These are phyloP conservation scores for Aspergillus puulaauensis DNA, from an alignment of 2,329 filamentous ascomycete species.

Conservation along the genomic window DNA sequence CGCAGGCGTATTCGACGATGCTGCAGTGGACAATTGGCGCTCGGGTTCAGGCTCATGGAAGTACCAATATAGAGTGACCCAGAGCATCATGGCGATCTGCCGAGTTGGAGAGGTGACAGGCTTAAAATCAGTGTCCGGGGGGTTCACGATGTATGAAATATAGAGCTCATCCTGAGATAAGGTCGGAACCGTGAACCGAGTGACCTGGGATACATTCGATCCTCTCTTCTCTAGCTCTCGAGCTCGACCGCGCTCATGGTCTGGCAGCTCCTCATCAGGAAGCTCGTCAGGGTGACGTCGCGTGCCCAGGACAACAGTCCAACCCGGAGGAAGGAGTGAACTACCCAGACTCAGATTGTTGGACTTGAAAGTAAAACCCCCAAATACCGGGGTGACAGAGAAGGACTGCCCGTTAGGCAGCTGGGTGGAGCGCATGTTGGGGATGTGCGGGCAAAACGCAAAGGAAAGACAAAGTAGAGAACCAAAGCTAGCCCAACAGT, in stretches of 20 bases:
- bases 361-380: slow-evolving; percentile 85
- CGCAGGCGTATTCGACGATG: slow-evolving; percentile 65
- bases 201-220: slow-evolving; percentile 34
- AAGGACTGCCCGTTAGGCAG: slow-evolving; percentile 86
- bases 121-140: slow-evolving; percentile 76
- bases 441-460: not conserved
- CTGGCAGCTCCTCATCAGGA: slow-evolving; percentile 17
- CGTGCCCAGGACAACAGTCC: slow-evolving; percentile 84
- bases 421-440: slow-evolving; percentile 50
- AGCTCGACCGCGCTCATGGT: slow-evolving; percentile 15
- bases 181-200: slow-evolving; percentile 70
- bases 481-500: not conserved
- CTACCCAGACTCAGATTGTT: slow-evolving; percentile 70
- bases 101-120: slow-evolving; percentile 77
- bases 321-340: slow-evolving; percentile 71
- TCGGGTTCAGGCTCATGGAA: slow-evolving; percentile 82
- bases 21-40: slow-evolving; percentile 60
- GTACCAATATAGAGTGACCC: slow-evolving; percentile 94
- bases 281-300: slow-evolving; percentile 47
- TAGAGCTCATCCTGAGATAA: slow-evolving; percentile 78
- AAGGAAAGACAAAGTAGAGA: not conserved
- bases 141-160: slow-evolving; percentile 87
- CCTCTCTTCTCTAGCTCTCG: slow-evolving; percentile 20
- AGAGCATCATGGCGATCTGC: slow-evolving; percentile 95
- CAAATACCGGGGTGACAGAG: slow-evolving; percentile 81